Percentiles rank a stretch among this genome's conserved stretches.
phyloP scores from a whole-genome alignment of 2,329 filamentous ascomycete species.

The Aspergillus spinulosporus region DNA sequence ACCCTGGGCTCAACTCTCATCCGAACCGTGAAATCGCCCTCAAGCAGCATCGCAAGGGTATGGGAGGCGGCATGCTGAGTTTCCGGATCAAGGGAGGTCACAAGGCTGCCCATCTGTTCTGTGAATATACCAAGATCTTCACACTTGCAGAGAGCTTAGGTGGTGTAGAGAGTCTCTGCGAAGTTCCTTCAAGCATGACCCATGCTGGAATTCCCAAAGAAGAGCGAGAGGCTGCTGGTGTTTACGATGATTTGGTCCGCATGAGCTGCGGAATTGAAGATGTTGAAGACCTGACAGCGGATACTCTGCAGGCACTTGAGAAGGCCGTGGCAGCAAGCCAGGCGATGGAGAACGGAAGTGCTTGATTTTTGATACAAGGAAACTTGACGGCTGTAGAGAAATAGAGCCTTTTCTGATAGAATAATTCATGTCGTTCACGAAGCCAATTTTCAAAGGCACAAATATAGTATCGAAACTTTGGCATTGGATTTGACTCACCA shows the following conservation, averaged over 20 bases:
- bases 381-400: slow-evolving; percentile 9
- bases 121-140: slow-evolving; percentile 83
- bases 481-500: too few relatives aligned
- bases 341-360: slow-evolving; percentile 45
- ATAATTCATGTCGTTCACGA: background rate
- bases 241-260: slow-evolving; percentile 91
- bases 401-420: slow-evolving; percentile 13
- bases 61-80: slow-evolving; percentile 96
- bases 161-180: slow-evolving; percentile 86
- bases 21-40: slow-evolving; percentile 79
- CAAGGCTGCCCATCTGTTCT: slow-evolving; percentile 85
- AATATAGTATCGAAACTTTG: too few relatives aligned
- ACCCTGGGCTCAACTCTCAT: slow-evolving; percentile 86
- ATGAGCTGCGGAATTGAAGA: slow-evolving; percentile 96
- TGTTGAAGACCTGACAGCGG: slow-evolving; percentile 74
- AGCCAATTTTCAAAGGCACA: background rate
- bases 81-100: slow-evolving; percentile 91
- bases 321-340: slow-evolving; percentile 59
- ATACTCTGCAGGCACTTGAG: slow-evolving; percentile 81
- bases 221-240: slow-evolving; percentile 86
- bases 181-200: slow-evolving; percentile 94
- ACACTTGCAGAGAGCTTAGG: slow-evolving; percentile 90
- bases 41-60: slow-evolving; percentile 88
- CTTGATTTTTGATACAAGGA: slow-evolving; percentile 12
- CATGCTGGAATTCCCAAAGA: slow-evolving; percentile 92